phyloP scores from a whole-genome alignment of 345 rosid species.

The Eucalyptus pumila region DNA sequence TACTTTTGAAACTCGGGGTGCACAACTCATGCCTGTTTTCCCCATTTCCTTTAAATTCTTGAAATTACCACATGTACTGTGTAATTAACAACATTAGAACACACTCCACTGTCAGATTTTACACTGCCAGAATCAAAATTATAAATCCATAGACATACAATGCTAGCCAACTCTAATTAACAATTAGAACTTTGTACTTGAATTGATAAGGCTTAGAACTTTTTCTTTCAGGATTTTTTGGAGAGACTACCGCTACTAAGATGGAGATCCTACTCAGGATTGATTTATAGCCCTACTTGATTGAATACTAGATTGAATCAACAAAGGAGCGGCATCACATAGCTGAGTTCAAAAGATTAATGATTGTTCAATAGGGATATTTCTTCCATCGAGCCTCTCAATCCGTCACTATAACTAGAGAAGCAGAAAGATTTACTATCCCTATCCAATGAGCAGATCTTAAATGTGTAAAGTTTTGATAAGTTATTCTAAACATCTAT shows the following conservation, averaged over 20 bases:
- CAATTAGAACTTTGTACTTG: neutral
- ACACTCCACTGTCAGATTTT: neutral
- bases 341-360: neutral
- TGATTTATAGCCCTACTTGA: neutral
- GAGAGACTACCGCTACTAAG: neutral
- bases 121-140: neutral
- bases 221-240: neutral
- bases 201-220: neutral
- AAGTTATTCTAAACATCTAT: neutral
- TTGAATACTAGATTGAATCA: neutral
- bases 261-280: neutral
- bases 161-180: neutral
- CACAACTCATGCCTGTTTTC: neutral
- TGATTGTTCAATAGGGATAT: neutral
- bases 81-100: neutral
- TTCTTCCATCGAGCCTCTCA: neutral
- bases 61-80: neutral
- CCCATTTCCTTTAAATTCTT: neutral
- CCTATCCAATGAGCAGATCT: neutral
- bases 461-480: neutral
- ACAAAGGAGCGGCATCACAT: neutral
- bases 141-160: neutral
- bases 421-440: neutral
- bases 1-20: neutral
- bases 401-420: neutral